phyloP scores from a whole-genome alignment of 1,284 basidiomycete genomes.

The Lentinus polychrous region DNA sequence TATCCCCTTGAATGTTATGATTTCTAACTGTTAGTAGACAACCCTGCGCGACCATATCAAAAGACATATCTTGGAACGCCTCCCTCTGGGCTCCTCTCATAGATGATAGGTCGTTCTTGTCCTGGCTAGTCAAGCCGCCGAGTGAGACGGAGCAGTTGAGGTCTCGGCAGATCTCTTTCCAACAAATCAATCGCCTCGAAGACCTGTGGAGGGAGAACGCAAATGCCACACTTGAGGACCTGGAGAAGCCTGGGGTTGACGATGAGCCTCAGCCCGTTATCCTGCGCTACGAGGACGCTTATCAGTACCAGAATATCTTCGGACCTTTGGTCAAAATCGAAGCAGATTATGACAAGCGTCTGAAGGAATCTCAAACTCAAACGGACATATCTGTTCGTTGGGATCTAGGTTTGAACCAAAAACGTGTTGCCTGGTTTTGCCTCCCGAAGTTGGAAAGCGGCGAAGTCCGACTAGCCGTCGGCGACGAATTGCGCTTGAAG shows the following conservation, averaged over 20 bases:
- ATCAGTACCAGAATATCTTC: constrained; percentile 99
- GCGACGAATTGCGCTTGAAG: constrained; percentile 89
- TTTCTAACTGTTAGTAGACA: constrained; percentile 80
- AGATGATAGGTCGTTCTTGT: constrained; percentile 95
- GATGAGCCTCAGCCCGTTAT: constrained; percentile 93
- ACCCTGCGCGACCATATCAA: constrained; percentile 95
- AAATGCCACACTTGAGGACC: constrained; percentile 89
- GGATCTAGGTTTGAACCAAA: constrained; percentile 98
- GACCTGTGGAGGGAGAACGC: constrained; percentile 98
- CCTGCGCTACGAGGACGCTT: constrained; percentile 93
- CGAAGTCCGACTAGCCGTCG: constrained; percentile 93
- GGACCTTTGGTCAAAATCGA: constrained; percentile 99
- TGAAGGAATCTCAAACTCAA: constrained; percentile 98
- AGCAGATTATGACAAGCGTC: constrained; percentile 95
- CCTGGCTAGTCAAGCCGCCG: constrained; percentile 97
- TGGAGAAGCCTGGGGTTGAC: constrained; percentile 94
- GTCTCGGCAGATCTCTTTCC: constrained; percentile 92
- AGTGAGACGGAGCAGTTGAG: constrained; percentile 93
- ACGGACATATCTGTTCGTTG: constrained; percentile 93
- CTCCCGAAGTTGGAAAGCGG: constrained; percentile 97
- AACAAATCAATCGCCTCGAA: constrained; percentile 95
- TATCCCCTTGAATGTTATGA: not conserved
- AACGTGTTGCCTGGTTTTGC: constrained; percentile 94
- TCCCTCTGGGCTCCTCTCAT: constrained; percentile 98
- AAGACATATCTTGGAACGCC: constrained; percentile 98